Evolutionary conservation across 2,329 filamentous ascomycete genomes (phyloP), one percentile per base, ranked within the genome.

Genomic region (Alternaria longipes): DNA sequence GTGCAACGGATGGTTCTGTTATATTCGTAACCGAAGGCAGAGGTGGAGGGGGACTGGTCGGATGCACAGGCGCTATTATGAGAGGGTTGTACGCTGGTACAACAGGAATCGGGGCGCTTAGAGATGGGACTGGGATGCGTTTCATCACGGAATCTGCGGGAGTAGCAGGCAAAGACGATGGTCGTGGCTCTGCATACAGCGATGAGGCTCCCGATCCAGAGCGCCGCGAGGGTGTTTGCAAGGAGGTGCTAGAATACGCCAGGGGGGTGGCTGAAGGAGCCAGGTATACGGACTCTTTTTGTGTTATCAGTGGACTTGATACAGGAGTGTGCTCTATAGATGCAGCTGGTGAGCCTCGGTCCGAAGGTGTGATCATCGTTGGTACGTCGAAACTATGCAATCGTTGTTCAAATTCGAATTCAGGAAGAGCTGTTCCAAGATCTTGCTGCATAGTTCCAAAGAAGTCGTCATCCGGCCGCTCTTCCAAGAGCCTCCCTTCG

Each of bases 401-500:
- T 26, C 26, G 36, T 56, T 44, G 18, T 8, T 44, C 36, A 14
- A 46, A 32, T n/a, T 30, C 32, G 12, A 42, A 14, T 28, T 59
- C 56, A 9, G 42, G 14, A 36, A 55, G 56, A 18, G 51, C 53
- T 14, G 41, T 18, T 4, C 40, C 54, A n/a, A 69, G 56, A 20
- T 61, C 51, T 24, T 52, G 53, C 16, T 59, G 30, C 30, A 64
- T 58, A 8, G 54, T 58, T 9, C 22, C 22, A n/a, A 64, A 32
- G 24, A 47, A 50, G 9, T 63, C 56, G 8, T 50, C 51, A 26
- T 66, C 54, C 14, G 46, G 49, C 12, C 53, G 57, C 22, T 71
- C 63, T 55, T 76, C 73, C 36, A 71, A 50, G 16, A 76, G 60
- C 41, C 72, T 67, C 9, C 73, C 75, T 51, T 72, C 67, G 44